Conservation (phyloP, 2,329 filamentous ascomycete genomes). For the Annulohypoxylon truncatum region DNA sequence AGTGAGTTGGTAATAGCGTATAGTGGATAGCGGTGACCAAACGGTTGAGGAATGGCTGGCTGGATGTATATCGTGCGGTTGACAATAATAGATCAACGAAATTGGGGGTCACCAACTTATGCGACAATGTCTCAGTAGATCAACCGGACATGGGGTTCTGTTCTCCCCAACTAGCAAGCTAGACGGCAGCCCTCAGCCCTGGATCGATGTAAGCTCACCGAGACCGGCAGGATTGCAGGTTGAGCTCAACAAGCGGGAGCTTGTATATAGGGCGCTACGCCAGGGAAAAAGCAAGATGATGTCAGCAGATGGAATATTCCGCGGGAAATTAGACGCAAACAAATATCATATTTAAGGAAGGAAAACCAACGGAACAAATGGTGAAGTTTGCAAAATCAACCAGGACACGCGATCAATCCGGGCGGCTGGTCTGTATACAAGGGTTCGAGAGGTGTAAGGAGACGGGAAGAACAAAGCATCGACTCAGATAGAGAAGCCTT, state of each 20-base stretch:
- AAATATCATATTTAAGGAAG: conserved; percentile 17
- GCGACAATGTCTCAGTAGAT: conserved; percentile 37
- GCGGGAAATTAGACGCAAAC: conserved; percentile 12
- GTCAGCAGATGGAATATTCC: conserved; percentile 38
- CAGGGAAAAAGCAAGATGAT: conserved; percentile 33
- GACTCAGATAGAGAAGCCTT: conserved; percentile 2
- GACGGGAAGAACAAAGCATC: conserved; percentile 19
- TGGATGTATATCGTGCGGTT: conserved; percentile 3
- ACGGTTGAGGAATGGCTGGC: conserved; percentile 20
- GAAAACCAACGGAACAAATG: conserved; percentile 20
- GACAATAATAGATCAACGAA: conserved; percentile 20
- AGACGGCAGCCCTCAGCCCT: conserved; percentile 24
- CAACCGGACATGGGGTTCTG: conserved; percentile 30
- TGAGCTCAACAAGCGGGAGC: conserved; percentile 40
- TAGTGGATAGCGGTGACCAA: conserved; percentile 12
- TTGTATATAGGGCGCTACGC: conserved; percentile 14
- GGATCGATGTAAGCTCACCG: conserved; percentile 26
- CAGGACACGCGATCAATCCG: conserved; percentile 20
- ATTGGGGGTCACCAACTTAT: conserved; percentile 34
- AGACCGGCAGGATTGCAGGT: conserved; percentile 37
- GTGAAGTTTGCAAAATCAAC: conserved; percentile 6
- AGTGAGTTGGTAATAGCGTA: conserved; percentile 19
- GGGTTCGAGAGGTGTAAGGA: conserved; percentile 14
- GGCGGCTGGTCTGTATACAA: background rate
- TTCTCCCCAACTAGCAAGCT: conserved; percentile 32